Conservation (phyloP, 2,329 filamentous ascomycete species). For the Sporothrix inflata region DNA sequence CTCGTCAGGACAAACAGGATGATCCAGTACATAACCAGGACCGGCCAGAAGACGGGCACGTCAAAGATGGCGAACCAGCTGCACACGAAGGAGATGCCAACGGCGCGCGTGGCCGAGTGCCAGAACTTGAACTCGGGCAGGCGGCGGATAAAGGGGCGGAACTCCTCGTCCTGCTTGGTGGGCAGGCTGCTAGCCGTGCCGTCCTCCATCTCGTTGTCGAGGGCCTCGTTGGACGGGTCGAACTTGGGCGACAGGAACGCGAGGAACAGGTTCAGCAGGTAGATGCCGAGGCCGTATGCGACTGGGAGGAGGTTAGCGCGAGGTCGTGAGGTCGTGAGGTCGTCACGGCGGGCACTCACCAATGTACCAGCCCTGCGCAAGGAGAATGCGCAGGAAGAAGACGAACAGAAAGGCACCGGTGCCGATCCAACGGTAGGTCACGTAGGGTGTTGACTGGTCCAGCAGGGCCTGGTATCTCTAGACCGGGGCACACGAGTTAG, state of each 20-base stretch:
- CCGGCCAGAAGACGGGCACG: slow-evolving; percentile 98
- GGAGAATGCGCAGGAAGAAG: slow-evolving; percentile 87
- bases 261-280: slow-evolving; percentile 98
- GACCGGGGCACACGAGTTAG: not conserved
- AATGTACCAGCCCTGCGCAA: slow-evolving; percentile 98
- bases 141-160: slow-evolving; percentile 92
- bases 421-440: slow-evolving; percentile 85
- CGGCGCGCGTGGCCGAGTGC: slow-evolving; percentile 90
- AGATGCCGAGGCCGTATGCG: slow-evolving; percentile 96
- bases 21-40: slow-evolving; percentile 97
- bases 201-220: slow-evolving; percentile 96
- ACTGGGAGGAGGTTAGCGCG: slow-evolving; percentile 56
- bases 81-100: slow-evolving; percentile 81
- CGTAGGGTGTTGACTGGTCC: slow-evolving; percentile 89
- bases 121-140: slow-evolving; percentile 99
- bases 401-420: slow-evolving; percentile 74
- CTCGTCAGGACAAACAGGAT: slow-evolving; percentile 95
- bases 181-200: slow-evolving; percentile 80
- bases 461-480: slow-evolving; percentile 94
- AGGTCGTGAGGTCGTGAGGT: too few species aligned
- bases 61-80: slow-evolving; percentile 95
- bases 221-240: slow-evolving; percentile 87
- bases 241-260: slow-evolving; percentile 98
- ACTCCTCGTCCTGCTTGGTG: slow-evolving; percentile 96
- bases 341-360: slow-evolving; percentile 63